Evolutionary conservation across 768 basidiomycete genomes (phyloP), one percentile per base, ranked within the genome.

Genomic region (Panaeolus cyanescens): DNA sequence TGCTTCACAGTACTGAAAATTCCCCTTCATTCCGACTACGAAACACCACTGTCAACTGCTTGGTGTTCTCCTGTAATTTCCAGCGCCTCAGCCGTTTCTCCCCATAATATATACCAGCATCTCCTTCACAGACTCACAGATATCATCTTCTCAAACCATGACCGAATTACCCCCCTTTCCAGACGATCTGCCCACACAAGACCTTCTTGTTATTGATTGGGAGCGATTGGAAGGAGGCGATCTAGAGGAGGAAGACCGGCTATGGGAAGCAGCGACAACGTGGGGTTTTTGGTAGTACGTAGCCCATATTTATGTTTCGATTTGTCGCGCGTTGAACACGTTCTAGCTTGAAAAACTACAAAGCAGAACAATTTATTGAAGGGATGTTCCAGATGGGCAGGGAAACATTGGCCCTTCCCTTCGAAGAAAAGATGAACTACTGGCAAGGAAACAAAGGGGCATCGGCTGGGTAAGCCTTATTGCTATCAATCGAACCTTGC

Each of bases 271-370:
- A 0, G 82, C 78, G 7, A 85, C 81, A 0, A 74, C 77, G 30
- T 76, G 84, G 17, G 85, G 85, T 2, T 87, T 88, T 70, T 88
- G 85, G 83, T 86, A 86, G 83, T 85, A 65, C 67, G 83, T 80
- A 50, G 22, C 4, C 0, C 13, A 20, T 15, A 9, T 2, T 7
- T 7, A n/a, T n/a, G 12, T 28, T 28, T 10, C 25, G 5, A 58
- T 8, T 39, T 60, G 30, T 54, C 34, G 32, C 30, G 10, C 22
- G 73, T 10, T 32, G 30, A 32, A n/a, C 17, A 31, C 6, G 31
- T 33, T 19, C 37, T 53, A 84, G 83, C 64, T 68, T 86, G 55
- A 81, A 80, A 62, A 84, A 86, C 61, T 82, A 85, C 61, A 83
- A 80, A 8, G 77, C 74, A 3, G 77, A 82, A 22, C 67, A 73